Evolutionary conservation across 495 filamentous ascomycete genomes (phyloP), one percentile per base, ranked within the genome.

Genomic region (Talaromyces wortmannii): DNA sequence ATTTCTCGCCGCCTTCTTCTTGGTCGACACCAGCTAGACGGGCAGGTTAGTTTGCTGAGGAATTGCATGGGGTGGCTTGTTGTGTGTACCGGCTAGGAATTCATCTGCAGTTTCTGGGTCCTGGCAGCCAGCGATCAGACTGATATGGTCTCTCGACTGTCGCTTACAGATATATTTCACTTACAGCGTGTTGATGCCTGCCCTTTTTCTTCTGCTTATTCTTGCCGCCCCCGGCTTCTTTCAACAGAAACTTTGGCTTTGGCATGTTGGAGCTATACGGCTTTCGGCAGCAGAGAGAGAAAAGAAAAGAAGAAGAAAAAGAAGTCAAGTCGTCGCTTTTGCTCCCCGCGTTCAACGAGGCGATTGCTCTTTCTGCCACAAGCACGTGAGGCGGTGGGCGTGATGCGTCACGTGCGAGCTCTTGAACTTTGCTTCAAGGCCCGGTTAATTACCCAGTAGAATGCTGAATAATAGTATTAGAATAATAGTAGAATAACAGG

Each of bases 1-100:
- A 88, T 78, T 89, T 89, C 64, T 85, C 85, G 18, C 84, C 85
- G 4, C 80, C 78, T 65, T 86, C 82, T 70, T 89, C 86, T 40
- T 81, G 71, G 47, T 83, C 79, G 31, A 88, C 85, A 23, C 84
- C 85, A n/a, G 76, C 81, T 84, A 60, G 44, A 30, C 18, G 8
- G 45, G 17, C 40, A 33, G 6, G 17, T 50, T n/a, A 44, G 13
- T 8, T 53, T 29, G 1, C 6, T 33, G 29, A 57, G 23, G 23
- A 23, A 23, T 23, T 23, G 23, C 23, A 23, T 23, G 23, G 1
- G 23, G 23, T 23, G 23, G 23, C 23, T 23, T 23, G 23, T 23
- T 23, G 23, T 4, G 23, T 57, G 17, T 67, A 81, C 82, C 78
- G 48, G 77, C 83, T 48, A 85, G 69, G 59, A 75, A 85, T 53